Evolutionary conservation across 2,329 filamentous ascomycete species (phyloP).

Genomic region (Xylariaceae sp.): DNA sequence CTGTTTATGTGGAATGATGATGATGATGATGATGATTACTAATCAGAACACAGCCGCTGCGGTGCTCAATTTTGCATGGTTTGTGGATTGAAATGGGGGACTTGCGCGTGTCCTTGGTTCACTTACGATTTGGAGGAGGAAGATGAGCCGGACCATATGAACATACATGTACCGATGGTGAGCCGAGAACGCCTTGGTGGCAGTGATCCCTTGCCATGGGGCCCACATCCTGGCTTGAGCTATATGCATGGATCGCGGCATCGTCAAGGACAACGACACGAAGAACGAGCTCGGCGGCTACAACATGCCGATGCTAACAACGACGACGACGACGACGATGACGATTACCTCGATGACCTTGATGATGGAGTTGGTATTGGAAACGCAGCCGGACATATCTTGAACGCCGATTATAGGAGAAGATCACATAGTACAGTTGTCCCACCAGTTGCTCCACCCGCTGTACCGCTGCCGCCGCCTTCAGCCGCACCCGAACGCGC

Average conservation of each 20-base stretch:
- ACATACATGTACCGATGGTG: constrained; percentile 50
- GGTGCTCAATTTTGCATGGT: constrained; percentile 87
- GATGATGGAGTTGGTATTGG: constrained; percentile 53
- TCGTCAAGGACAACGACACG: constrained; percentile 56
- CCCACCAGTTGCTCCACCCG: constrained; percentile 43
- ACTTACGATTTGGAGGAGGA: constrained; percentile 64
- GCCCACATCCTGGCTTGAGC: constrained; percentile 37
- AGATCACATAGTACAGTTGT: constrained; percentile 47
- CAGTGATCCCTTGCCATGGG: constrained; percentile 35
- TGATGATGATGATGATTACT: constrained; percentile 14
- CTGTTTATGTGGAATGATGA: not conserved
- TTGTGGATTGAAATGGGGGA: constrained; percentile 83
- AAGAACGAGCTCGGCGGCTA: constrained; percentile 48
- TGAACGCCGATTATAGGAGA: constrained; percentile 65
- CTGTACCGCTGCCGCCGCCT: constrained; percentile 38
- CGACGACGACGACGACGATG: constrained; percentile 46
- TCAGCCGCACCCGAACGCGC: constrained; percentile 46
- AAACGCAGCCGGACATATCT: constrained; percentile 62
- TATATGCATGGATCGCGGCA: constrained; percentile 45
- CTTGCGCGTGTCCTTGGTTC: constrained; percentile 83
- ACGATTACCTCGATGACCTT: constrained; percentile 47
- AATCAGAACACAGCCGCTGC: constrained; percentile 62
- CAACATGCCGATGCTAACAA: constrained; percentile 44
- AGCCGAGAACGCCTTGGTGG: constrained; percentile 46
- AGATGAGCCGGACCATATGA: constrained; percentile 62